phyloP scores from a whole-genome alignment of 345 rosid genomes.

The Brassica carinata region DNA sequence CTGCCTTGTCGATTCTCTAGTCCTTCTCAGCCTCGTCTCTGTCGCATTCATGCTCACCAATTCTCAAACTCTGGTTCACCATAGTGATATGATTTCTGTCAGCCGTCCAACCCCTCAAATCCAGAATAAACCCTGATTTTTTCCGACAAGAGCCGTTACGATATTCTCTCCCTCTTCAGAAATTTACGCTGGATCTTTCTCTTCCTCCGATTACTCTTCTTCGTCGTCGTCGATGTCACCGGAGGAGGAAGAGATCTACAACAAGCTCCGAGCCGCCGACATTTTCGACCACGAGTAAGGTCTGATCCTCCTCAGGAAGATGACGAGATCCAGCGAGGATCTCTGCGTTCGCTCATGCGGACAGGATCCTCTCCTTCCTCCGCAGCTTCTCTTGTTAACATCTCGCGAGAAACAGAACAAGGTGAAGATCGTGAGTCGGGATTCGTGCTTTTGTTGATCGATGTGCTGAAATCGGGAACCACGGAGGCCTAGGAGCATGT shows the following conservation, averaged over 20 bases:
- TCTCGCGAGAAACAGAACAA: conserved; percentile 74
- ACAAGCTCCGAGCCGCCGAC: conserved; percentile 54
- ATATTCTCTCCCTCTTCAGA: conserved; percentile 53
- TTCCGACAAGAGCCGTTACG: conserved; percentile 61
- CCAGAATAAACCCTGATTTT: conserved; percentile 38
- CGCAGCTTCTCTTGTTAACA: conserved; percentile 71
- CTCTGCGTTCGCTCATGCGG: conserved; percentile 54
- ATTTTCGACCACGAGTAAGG: conserved; percentile 69
- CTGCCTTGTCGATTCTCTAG: too few relatives aligned
- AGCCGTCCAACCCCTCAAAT: too few relatives aligned
- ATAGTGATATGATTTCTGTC: too few relatives aligned
- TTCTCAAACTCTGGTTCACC: too few relatives aligned
- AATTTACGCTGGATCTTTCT: conserved; percentile 35
- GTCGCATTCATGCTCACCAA: too few relatives aligned
- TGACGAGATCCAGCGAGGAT: conserved; percentile 58
- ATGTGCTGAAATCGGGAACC: conserved; percentile 71
- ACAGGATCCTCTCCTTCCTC: conserved; percentile 68
- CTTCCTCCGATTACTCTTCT: conserved; percentile 25
- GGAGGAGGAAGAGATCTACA: conserved; percentile 58
- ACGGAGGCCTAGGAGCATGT: conserved; percentile 83
- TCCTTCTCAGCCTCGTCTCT: too few relatives aligned
- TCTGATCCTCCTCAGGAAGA: conserved; percentile 53
- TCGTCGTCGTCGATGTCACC: conserved; percentile 38
- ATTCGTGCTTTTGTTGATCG: conserved; percentile 62
- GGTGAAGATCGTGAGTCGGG: conserved; percentile 72